Percentiles rank a stretch among this genome's conserved stretches.
Conservation (phyloP, 2,329 filamentous ascomycete species). For the Penicillium occitanis region DNA sequence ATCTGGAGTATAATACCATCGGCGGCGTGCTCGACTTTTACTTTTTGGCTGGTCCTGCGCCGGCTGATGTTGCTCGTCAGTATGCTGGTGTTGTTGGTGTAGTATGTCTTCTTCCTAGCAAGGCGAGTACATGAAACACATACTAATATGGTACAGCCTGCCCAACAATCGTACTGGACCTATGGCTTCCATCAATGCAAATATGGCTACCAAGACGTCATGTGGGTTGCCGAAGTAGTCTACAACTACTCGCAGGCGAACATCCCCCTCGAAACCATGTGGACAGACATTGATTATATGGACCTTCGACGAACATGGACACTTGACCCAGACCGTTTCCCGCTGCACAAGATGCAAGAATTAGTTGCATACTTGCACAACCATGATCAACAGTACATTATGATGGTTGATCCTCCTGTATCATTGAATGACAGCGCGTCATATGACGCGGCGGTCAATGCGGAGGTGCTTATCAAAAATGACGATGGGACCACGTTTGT, state of each 20-base stretch:
- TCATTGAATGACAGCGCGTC: slow-evolving; percentile 33
- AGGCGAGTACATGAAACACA: too few relatives aligned
- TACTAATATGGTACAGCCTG: slow-evolving; percentile 46
- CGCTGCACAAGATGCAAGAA: slow-evolving; percentile 56
- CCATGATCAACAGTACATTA: slow-evolving; percentile 67
- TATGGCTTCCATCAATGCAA: slow-evolving; percentile 67
- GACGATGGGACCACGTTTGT: slow-evolving; percentile 57
- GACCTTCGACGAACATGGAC: slow-evolving; percentile 40
- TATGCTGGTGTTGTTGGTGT: slow-evolving; percentile 57
- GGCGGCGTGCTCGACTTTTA: slow-evolving; percentile 77
- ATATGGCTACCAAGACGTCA: slow-evolving; percentile 60
- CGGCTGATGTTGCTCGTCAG: slow-evolving; percentile 59
- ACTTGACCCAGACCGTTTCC: slow-evolving; percentile 40
- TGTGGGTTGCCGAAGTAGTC: slow-evolving; percentile 45
- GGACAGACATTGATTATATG: slow-evolving; percentile 50
- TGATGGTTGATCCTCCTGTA: slow-evolving; percentile 70
- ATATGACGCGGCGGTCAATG: slow-evolving; percentile 61
- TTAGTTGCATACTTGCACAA: slow-evolving; percentile 66
- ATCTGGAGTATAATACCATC: slow-evolving; percentile 75
- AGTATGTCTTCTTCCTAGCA: neutral
- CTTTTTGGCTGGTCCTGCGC: slow-evolving; percentile 61
- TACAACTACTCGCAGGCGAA: slow-evolving; percentile 44
- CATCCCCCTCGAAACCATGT: slow-evolving; percentile 49
- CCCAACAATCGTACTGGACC: slow-evolving; percentile 78
- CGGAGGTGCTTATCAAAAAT: slow-evolving; percentile 54